A percentile compares a stretch with the other conserved stretches of the same genome.
Conservation (phyloP, 2,329 filamentous ascomycete genomes). For the Rhinocladiella mackenziei region DNA sequence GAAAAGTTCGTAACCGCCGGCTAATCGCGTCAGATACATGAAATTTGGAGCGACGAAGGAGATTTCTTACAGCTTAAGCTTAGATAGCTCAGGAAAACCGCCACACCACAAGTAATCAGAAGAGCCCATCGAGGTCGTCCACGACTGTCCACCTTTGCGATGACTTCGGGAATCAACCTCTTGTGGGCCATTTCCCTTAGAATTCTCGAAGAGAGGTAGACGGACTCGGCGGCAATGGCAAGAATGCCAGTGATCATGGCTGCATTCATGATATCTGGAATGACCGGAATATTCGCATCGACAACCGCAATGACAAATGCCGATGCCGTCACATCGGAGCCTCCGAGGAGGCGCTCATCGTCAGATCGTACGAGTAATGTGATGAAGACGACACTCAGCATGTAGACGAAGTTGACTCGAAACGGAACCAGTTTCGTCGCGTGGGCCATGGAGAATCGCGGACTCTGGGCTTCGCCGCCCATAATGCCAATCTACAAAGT, state of each 20-base stretch:
- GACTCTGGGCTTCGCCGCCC: constrained; percentile 36
- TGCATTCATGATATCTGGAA: constrained; percentile 88
- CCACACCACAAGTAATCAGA: constrained; percentile 30
- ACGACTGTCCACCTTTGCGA: constrained; percentile 32
- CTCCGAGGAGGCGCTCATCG: constrained; percentile 30
- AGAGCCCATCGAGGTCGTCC: constrained; percentile 34
- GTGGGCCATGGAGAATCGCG: constrained; percentile 36
- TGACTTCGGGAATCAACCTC: constrained; percentile 30
- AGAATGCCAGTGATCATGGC: constrained; percentile 50
- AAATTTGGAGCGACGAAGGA: constrained; percentile 78
- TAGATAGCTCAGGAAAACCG: constrained; percentile 33
- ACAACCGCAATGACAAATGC: constrained; percentile 91
- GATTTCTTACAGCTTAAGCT: constrained; percentile 44
- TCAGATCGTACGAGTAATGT: constrained; percentile 28
- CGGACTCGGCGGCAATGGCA: constrained; percentile 61
- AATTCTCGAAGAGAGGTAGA: constrained; percentile 32
- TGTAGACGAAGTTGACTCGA: constrained; percentile 34
- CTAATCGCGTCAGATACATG: constrained; percentile 39
- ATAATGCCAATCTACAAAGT: constrained; percentile 31
- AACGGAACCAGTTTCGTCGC: constrained; percentile 33
- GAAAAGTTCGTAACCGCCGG: constrained; percentile 50
- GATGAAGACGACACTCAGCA: constrained; percentile 33
- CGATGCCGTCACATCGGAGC: constrained; percentile 52
- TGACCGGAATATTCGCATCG: constrained; percentile 71
- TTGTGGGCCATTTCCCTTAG: constrained; percentile 33